Conservation (phyloP, 192 early-diverging fungal genomes). For the Rhizoclosmatium globosum region DNA sequence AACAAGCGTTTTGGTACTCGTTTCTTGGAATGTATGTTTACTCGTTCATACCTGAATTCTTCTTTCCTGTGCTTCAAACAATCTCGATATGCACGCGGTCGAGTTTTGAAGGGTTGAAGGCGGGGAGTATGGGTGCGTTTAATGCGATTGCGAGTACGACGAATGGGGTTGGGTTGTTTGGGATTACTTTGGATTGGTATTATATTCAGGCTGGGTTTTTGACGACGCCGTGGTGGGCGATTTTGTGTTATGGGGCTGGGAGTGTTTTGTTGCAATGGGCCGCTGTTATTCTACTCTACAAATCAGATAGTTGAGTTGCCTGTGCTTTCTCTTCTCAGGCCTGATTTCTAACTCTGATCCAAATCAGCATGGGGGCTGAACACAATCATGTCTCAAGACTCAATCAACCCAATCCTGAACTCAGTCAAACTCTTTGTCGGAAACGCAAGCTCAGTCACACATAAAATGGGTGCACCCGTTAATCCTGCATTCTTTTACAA, state of each 20-base stretch:
- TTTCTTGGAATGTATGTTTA: conserved; percentile 24
- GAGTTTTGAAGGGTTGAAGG: neutral
- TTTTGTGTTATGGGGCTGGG: neutral
- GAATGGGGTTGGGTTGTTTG: conserved; percentile 30
- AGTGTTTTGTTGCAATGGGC: too few relatives aligned
- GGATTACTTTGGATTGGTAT: conserved; percentile 36
- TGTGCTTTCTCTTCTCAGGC: neutral
- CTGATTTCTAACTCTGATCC: neutral
- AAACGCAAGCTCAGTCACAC: neutral
- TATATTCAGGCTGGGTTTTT: neutral
- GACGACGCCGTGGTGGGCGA: neutral
- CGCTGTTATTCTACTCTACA: too few relatives aligned
- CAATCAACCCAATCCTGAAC: conserved; percentile 14
- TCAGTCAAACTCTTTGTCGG: conserved; percentile 10
- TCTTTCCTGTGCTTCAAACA: conserved; percentile 9
- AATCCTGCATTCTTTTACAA: conserved; percentile 24
- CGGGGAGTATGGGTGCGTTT: neutral
- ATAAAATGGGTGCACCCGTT: neutral
- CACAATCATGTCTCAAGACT: neutral
- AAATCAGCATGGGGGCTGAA: neutral
- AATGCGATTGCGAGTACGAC: conserved; percentile 14
- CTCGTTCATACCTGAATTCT: conserved; percentile 23
- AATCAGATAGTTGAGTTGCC: neutral
- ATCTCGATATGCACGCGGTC: neutral
- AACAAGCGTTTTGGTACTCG: conserved; percentile 14